Conservation (phyloP, 352 stramenopile species). For the Discostella stelligera region DNA sequence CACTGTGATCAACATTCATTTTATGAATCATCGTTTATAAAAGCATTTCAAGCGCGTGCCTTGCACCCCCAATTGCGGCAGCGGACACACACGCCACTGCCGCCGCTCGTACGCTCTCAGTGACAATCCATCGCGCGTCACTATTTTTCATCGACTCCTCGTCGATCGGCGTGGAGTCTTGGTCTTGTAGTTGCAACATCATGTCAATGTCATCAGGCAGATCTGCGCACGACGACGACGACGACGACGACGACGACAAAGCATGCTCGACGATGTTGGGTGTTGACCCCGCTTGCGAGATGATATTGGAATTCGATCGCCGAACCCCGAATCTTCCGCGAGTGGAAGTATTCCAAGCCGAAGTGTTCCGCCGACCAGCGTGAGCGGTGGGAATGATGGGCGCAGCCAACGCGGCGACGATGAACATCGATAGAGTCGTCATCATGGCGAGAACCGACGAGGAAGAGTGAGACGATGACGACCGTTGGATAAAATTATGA, state of each 20-base stretch:
- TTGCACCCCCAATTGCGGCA: conserved; percentile 27
- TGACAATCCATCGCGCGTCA: conserved; percentile 5
- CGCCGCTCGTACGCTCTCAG: conserved; percentile 20
- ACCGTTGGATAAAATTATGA: neutral
- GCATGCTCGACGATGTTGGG: neutral
- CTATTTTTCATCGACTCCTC: neutral
- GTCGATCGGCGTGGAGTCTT: neutral
- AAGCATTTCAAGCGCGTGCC: conserved; percentile 31
- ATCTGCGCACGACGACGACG: neutral
- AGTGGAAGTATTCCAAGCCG: neutral
- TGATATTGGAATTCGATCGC: neutral
- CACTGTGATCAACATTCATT: neutral
- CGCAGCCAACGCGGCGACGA: neutral
- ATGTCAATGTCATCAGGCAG: neutral
- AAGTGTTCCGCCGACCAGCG: neutral
- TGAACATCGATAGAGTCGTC: neutral
- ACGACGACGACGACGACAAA: neutral
- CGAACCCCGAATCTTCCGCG: conserved; percentile 3
- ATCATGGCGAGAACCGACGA: neutral
- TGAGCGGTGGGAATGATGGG: neutral
- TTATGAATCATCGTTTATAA: neutral
- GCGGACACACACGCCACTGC: conserved; percentile 33
- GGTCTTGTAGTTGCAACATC: neutral
- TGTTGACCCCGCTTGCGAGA: neutral
- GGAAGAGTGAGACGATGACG: neutral